Conservation (phyloP, 441 rosid genomes). For the Gossypium gossypioides region DNA sequence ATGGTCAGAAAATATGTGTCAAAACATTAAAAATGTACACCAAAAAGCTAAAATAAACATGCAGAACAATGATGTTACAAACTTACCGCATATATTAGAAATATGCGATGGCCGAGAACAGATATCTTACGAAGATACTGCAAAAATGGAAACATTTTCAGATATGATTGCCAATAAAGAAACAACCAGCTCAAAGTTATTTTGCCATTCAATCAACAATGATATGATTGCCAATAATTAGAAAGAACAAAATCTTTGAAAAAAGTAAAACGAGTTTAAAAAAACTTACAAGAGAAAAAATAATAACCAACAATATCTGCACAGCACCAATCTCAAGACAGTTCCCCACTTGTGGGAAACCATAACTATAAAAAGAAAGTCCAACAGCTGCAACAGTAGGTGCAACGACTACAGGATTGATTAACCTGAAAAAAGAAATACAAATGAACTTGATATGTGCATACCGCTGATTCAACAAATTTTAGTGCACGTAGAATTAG, state of each 20-base stretch:
- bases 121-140: constrained; percentile 98
- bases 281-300: constrained; percentile 82
- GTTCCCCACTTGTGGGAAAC: constrained; percentile 80
- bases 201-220: not conserved
- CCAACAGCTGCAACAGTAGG: constrained; percentile 98
- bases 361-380: constrained; percentile 83
- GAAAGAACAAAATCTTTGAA: not conserved
- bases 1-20: constrained; percentile 5
- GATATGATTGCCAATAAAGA: not conserved
- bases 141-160: constrained; percentile 17
- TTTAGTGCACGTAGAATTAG: not conserved
- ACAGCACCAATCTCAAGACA: constrained; percentile 81
- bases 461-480: not conserved
- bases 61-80: not conserved
- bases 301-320: constrained; percentile 70
- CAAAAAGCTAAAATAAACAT: not conserved
- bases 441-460: constrained; percentile 5
- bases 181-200: not conserved
- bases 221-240: not conserved
- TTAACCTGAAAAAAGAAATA: constrained; percentile 47
- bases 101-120: constrained; percentile 78
- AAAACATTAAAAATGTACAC: not conserved
- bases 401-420: constrained; percentile 94
- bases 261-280: constrained; percentile 12
- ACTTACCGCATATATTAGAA: constrained; percentile 83